Evolutionary conservation across 768 basidiomycete genomes (phyloP).

Genomic region (Lactarius quietus): DNA sequence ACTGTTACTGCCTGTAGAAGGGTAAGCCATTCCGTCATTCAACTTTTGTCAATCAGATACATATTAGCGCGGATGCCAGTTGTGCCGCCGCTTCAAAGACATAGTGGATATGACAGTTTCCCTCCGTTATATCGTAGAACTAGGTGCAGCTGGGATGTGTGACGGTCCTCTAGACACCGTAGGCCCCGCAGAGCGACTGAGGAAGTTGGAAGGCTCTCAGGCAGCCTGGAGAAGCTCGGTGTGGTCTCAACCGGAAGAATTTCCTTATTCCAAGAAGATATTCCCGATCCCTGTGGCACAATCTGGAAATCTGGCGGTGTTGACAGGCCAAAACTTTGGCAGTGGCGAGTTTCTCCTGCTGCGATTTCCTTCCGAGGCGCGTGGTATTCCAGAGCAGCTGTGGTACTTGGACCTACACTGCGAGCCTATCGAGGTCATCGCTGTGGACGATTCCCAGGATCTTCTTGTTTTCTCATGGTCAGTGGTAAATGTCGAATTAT

Average conservation of each 20-base stretch:
- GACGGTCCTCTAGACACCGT: neutral
- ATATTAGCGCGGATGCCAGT: neutral
- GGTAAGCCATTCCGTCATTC: neutral
- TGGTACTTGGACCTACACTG: conserved; percentile 3
- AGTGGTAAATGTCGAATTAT: neutral
- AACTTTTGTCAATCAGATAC: neutral
- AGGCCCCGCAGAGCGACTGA: neutral
- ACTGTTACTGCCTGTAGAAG: conserved; percentile 3
- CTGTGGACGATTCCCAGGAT: conserved; percentile 9
- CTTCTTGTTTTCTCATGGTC: conserved; percentile 6
- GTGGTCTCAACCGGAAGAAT: neutral
- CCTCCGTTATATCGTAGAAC: conserved; percentile 7
- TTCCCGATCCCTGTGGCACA: neutral
- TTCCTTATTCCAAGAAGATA: conserved; percentile 1
- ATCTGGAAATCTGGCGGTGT: conserved; percentile 11
- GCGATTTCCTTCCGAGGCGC: conserved; percentile 5
- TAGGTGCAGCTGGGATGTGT: conserved; percentile 9
- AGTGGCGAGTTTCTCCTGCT: neutral
- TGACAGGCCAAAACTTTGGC: neutral
- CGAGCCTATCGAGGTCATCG: neutral
- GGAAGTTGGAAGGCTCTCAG: neutral
- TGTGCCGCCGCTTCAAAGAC: conserved; percentile 4
- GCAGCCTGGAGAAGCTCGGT: neutral
- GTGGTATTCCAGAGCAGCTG: conserved; percentile 2
- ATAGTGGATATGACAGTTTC: conserved; percentile 3